phyloP scores from a whole-genome alignment of 2,329 filamentous ascomycete genomes.

The Epichloe festucae region DNA sequence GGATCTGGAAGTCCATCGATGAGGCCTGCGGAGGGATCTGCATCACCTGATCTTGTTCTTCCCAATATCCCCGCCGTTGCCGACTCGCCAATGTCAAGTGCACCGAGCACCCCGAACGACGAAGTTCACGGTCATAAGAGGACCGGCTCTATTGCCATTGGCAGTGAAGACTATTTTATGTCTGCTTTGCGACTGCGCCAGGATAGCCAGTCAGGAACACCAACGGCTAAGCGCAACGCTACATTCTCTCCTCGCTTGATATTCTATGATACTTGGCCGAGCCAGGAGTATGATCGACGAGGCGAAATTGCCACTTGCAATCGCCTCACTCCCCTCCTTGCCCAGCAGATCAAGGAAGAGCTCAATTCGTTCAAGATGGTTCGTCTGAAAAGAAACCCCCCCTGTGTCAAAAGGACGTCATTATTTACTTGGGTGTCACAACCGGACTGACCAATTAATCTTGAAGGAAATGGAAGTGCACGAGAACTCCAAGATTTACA shows the following conservation, averaged over 20 bases:
- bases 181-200: conserved; percentile 59
- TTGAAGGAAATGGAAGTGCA: conserved; percentile 97
- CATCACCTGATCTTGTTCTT: conserved; percentile 36
- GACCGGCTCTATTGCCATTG: conserved; percentile 58
- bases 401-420: not conserved
- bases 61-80: conserved; percentile 49
- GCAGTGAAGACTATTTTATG: conserved; percentile 83
- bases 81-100: conserved; percentile 74
- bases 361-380: conserved; percentile 97
- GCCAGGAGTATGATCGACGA: conserved; percentile 86
- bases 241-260: conserved; percentile 87
- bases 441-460: not conserved
- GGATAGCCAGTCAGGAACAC: conserved; percentile 70
- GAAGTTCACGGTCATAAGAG: conserved; percentile 56
- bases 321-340: conserved; percentile 87
- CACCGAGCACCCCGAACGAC: conserved; percentile 77
- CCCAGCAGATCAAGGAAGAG: conserved; percentile 98
- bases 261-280: conserved; percentile 94
- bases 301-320: conserved; percentile 98
- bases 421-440: not conserved
- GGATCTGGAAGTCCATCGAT: conserved; percentile 56
- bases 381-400: not conserved
- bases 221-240: conserved; percentile 53
- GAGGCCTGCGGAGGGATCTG: conserved; percentile 43
- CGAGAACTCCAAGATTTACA: conserved; percentile 97